These are phyloP conservation scores for Annona cherimola DNA, from an alignment of 164 flowering plant genomes.

Conservation along the genomic window DNA sequence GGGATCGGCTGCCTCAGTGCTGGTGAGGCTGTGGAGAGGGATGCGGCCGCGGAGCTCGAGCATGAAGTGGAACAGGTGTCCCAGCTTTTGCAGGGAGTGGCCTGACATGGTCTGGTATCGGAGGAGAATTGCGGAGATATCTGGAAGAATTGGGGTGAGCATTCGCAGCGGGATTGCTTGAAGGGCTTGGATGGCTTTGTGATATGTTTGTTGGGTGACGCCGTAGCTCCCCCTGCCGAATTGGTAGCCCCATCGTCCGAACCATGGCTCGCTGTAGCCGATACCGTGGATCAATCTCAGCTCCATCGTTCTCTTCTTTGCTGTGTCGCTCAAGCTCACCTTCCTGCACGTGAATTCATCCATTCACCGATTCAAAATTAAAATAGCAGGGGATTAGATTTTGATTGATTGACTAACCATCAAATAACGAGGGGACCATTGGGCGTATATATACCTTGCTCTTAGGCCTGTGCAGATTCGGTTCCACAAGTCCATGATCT, in stretches of 20 bases:
- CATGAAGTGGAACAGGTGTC: conserved; percentile 68
- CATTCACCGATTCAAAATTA: background rate
- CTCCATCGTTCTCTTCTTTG: conserved; percentile 78
- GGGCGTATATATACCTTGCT: conserved; percentile 63
- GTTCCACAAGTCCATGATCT: conserved; percentile 86
- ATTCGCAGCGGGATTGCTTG: conserved; percentile 51
- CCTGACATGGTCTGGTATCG: conserved; percentile 61
- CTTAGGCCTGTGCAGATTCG: conserved; percentile 63
- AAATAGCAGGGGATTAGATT: too few species aligned
- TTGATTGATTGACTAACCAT: too few species aligned
- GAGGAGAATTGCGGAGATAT: conserved; percentile 33
- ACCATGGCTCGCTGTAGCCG: conserved; percentile 78
- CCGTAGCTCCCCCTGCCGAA: conserved; percentile 75
- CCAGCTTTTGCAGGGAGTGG: conserved; percentile 45
- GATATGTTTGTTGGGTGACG: conserved; percentile 54
- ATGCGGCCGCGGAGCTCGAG: conserved; percentile 53
- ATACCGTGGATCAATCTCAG: conserved; percentile 66
- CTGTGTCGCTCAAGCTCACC: conserved; percentile 65
- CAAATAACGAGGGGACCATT: too few species aligned
- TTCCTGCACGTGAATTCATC: conserved; percentile 33
- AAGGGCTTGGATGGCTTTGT: conserved; percentile 63
- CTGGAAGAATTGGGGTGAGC: conserved; percentile 35
- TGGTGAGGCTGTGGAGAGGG: conserved; percentile 29
- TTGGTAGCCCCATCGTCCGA: conserved; percentile 78
- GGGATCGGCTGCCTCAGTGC: too few species aligned